Base-by-base conservation (phyloP, 1,284 basidiomycete genomes). In the Laetiporus sulphureus region DNA sequence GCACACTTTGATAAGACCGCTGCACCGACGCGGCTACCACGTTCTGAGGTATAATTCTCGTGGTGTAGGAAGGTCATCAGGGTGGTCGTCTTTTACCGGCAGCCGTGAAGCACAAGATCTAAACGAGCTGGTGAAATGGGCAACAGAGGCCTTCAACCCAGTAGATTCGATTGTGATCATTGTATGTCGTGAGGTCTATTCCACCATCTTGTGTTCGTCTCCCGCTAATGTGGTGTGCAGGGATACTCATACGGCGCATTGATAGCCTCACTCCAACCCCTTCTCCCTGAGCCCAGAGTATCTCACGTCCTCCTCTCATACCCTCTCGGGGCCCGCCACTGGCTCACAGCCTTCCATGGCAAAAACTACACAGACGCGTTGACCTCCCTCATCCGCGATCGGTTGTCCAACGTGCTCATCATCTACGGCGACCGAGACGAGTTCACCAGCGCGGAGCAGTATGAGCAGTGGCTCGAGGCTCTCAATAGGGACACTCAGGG, bases 171-270 rank as follows among this genome's bases (percentile, higher is more conserved):
- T 85, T 3, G 69, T 75, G 0, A 51, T 84, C 33, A 53, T 79
- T 41, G 82, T 83, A 52, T 53, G 73, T 61, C 20, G n/a, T n/a
- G n/a, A n/a, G n/a, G n/a, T n/a, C n/a, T n/a, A n/a, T n/a, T n/a
- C n/a, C n/a, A n/a, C n/a, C n/a, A n/a, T n/a, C n/a, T n/a, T n/a
- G n/a, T n/a, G n/a, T n/a, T n/a, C n/a, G n/a, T n/a, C n/a, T n/a
- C n/a, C n/a, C n/a, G n/a, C n/a, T n/a, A 42, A 41, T 4, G 36
- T 19, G 2, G 3, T 3, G 13, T 10, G 22, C 45, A 89, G 85
- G 86, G 86, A 1, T 90, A 91, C 60, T 91, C 88, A 3, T 69
- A 87, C 67, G 89, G 88, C 3, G 75, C 83, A 1, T 67, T 91
- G 19, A 77, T 85, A 25, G 73, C 76, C 1, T 83, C 82, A 2